Conservation (phyloP, 2,329 filamentous ascomycete genomes). For the Diaporthe helianthi region DNA sequence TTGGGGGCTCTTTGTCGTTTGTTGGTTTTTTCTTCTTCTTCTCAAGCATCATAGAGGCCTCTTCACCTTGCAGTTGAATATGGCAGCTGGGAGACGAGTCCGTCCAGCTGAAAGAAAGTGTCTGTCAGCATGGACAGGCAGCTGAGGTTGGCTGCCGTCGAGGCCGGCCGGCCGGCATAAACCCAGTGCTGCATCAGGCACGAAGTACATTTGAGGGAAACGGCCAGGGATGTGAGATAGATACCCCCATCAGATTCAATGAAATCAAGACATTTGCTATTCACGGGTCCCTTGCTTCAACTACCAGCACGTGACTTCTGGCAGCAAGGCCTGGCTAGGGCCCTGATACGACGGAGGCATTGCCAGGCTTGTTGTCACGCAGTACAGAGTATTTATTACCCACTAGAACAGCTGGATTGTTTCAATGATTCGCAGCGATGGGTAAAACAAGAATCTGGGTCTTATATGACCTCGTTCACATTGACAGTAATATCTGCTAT, state of each 20-base stretch:
- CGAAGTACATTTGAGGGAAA: too few relatives aligned
- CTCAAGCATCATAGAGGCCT: slow-evolving; percentile 10
- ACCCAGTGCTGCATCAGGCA: too few relatives aligned
- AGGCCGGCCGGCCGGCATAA: too few relatives aligned
- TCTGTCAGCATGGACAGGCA: neutral
- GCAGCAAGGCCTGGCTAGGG: too few relatives aligned
- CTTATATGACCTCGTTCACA: neutral
- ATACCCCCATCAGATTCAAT: too few relatives aligned
- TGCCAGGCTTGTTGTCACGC: too few relatives aligned
- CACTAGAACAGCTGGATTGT: neutral
- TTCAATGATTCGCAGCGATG: neutral
- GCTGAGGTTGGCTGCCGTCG: neutral
- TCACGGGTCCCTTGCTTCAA: too few relatives aligned
- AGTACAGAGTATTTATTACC: too few relatives aligned
- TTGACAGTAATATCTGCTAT: slow-evolving; percentile 9
- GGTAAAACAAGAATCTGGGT: neutral
- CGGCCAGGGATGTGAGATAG: too few relatives aligned
- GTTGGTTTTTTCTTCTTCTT: neutral
- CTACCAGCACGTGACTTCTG: too few relatives aligned
- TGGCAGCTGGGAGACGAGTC: neutral
- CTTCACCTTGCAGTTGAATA: neutral
- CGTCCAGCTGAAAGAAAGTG: neutral
- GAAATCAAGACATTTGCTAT: too few relatives aligned
- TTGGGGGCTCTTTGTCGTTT: neutral
- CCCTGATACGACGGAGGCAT: too few relatives aligned